Percentiles rank a stretch among this genome's conserved stretches.
These are phyloP conservation scores for Pseudozyma sp. DNA, from an alignment of 1,284 basidiomycete genomes.

Conservation along the genomic window DNA sequence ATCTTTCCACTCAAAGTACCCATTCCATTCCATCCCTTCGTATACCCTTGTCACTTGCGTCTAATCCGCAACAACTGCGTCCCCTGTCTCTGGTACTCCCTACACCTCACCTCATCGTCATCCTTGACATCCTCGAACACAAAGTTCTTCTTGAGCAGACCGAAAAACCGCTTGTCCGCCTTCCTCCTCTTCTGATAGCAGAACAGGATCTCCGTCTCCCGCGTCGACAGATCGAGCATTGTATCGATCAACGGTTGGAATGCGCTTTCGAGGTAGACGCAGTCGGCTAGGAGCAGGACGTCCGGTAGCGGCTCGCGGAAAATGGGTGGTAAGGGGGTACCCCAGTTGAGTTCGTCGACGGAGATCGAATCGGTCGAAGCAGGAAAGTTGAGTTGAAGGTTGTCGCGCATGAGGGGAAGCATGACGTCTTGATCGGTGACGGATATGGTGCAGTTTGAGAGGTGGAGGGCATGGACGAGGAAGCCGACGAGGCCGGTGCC, in stretches of 20 bases:
- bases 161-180: slow-evolving; percentile 91
- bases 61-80: slow-evolving; percentile 50
- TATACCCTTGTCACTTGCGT: slow-evolving; percentile 14
- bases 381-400: slow-evolving; percentile 52
- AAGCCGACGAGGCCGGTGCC: slow-evolving; percentile 92
- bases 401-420: slow-evolving; percentile 60
- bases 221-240: slow-evolving; percentile 75
- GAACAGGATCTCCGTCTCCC: slow-evolving; percentile 75
- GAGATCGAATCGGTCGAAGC: not conserved
- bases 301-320: slow-evolving; percentile 71
- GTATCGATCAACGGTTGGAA: slow-evolving; percentile 89
- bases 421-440: slow-evolving; percentile 85
- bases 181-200: slow-evolving; percentile 94
- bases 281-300: slow-evolving; percentile 75
- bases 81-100: slow-evolving; percentile 56
- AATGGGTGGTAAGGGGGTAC: slow-evolving; percentile 64
- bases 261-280: slow-evolving; percentile 89
- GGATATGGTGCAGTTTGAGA: slow-evolving; percentile 71
- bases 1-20: too few relatives aligned
- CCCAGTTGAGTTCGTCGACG: slow-evolving; percentile 47
- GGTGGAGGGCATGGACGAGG: slow-evolving; percentile 78
- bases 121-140: slow-evolving; percentile 77
- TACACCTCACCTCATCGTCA: slow-evolving; percentile 47
- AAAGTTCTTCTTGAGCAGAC: slow-evolving; percentile 83
- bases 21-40: slow-evolving; percentile 1